Conservation (phyloP, 2,329 filamentous ascomycete genomes). For the Ambrosiella beaveri region DNA sequence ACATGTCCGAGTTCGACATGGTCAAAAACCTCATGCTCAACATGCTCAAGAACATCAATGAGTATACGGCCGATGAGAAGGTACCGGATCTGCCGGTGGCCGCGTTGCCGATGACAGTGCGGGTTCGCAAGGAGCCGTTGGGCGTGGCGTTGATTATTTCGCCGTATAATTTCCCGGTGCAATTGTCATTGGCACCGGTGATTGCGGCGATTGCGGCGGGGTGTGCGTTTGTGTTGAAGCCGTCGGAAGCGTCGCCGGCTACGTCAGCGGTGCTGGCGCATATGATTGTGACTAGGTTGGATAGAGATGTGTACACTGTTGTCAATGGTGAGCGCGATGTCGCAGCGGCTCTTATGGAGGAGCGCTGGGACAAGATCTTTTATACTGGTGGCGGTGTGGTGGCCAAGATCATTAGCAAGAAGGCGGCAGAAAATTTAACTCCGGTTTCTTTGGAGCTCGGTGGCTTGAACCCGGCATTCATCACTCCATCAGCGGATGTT, state of each 20-base stretch:
- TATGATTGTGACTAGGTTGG: conserved; percentile 59
- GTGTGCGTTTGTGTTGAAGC: conserved; percentile 80
- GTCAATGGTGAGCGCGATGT: conserved; percentile 70
- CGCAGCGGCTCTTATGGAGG: conserved; percentile 62
- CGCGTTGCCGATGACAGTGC: conserved; percentile 48
- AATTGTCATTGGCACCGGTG: conserved; percentile 60
- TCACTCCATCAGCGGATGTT: conserved; percentile 69
- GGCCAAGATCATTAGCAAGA: conserved; percentile 74
- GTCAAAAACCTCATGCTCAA: conserved; percentile 66
- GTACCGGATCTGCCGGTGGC: conserved; percentile 39
- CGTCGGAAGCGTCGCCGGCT: conserved; percentile 64
- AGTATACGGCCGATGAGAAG: conserved; percentile 69
- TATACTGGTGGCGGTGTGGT: conserved; percentile 73
- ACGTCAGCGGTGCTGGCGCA: conserved; percentile 65
- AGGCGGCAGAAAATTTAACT: conserved; percentile 75
- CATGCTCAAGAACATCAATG: conserved; percentile 57
- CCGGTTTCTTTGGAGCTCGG: conserved; percentile 82
- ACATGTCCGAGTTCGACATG: conserved; percentile 61
- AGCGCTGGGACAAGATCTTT: conserved; percentile 96
- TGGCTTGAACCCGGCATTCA: conserved; percentile 77
- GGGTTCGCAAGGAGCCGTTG: conserved; percentile 72
- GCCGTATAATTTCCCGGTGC: conserved; percentile 85
- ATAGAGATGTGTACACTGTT: conserved; percentile 56
- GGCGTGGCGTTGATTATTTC: conserved; percentile 74
- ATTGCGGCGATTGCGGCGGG: conserved; percentile 85